A percentile compares a stretch with the other conserved stretches of the same genome.
Evolutionary conservation across 495 filamentous ascomycete species (phyloP).

Genomic region (Neurospora sublineolata): DNA sequence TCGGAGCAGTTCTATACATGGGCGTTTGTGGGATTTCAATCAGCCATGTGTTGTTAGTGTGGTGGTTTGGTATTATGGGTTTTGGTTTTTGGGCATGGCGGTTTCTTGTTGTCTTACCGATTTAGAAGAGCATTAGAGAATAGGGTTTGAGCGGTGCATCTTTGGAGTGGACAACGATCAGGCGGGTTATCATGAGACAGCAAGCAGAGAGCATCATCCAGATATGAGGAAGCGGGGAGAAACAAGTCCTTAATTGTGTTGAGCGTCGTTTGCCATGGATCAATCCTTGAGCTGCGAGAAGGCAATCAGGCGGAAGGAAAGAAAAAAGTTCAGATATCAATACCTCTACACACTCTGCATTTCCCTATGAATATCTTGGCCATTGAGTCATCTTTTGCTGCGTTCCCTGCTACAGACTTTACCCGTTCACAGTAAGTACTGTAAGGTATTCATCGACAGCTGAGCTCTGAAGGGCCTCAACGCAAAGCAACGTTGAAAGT

Average conservation of each 20-base stretch:
- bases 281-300: background rate
- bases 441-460: background rate
- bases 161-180: background rate
- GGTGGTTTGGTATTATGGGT: background rate
- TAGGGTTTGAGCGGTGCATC: background rate
- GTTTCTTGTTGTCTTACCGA: background rate
- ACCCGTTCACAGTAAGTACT: background rate
- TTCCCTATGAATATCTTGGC: background rate
- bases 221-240: background rate
- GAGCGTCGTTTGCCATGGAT: background rate
- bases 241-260: background rate
- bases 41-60: background rate
- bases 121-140: background rate
- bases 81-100: background rate
- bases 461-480: background rate
- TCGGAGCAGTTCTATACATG: background rate
- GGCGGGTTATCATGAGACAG: background rate
- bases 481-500: background rate
- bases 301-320: background rate
- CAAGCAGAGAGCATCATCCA: background rate
- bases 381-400: background rate
- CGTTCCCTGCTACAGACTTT: background rate
- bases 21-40: background rate
- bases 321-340: background rate
- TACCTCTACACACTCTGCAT: background rate